phyloP scores from a whole-genome alignment of 2,329 filamentous ascomycete genomes.

The Furcasterigmium sp. region DNA sequence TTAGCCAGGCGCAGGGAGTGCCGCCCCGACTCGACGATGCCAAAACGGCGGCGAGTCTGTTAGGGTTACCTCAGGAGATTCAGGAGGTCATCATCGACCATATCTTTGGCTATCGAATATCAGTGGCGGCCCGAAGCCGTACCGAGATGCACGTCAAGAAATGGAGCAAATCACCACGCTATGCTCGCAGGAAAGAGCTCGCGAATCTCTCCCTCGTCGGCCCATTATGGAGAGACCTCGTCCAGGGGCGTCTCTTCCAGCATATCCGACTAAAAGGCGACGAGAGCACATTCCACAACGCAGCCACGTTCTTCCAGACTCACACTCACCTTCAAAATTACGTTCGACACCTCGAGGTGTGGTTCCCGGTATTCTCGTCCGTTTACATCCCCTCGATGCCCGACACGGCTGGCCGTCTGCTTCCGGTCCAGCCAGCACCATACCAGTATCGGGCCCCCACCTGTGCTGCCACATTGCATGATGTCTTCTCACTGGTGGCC shows the following conservation, averaged over 20 bases:
- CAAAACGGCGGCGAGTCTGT: no score
- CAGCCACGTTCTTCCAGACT: conserved; percentile 53
- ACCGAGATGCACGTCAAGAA: conserved; percentile 49
- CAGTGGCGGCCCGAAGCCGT: conserved; percentile 51
- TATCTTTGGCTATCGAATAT: conserved; percentile 63
- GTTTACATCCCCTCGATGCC: no score
- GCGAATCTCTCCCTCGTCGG: conserved; percentile 61
- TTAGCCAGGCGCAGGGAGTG: conserved; percentile 13
- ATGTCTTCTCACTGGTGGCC: conserved; percentile 61
- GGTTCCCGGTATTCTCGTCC: conserved; percentile 67
- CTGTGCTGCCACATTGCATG: conserved; percentile 47
- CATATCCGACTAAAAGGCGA: conserved; percentile 74
- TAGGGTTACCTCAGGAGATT: conserved; percentile 58
- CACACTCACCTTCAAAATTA: conserved; percentile 56
- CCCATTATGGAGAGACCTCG: conserved; percentile 58
- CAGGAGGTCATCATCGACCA: conserved; percentile 69
- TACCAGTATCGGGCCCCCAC: neutral
- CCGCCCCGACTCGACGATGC: conserved; percentile 33
- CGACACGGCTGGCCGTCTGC: no score
- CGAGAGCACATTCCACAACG: conserved; percentile 53
- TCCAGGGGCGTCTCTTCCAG: conserved; percentile 68
- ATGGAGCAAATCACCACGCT: conserved; percentile 61
- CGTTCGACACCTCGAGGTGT: conserved; percentile 69
- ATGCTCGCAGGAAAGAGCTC: conserved; percentile 61
- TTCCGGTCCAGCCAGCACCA: neutral